Evolutionary conservation across 2,329 filamentous ascomycete species (phyloP), one percentile per base, ranked within the genome.

Genomic region (Diaporthe ampelina): DNA sequence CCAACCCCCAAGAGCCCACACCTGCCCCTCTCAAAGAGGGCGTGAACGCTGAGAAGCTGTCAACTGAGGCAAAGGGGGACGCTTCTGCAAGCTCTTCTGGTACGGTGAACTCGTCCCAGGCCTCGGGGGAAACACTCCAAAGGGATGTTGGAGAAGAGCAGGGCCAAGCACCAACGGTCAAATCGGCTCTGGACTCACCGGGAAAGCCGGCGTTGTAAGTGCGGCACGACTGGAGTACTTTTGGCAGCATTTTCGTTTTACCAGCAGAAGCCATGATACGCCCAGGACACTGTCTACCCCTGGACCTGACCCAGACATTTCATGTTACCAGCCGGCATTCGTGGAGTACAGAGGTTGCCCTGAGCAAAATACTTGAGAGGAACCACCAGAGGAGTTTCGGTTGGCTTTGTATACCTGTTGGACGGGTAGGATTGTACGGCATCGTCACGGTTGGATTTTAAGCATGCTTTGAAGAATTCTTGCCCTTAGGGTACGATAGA

Each of bases 251-350:
- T 43, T 54, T 26, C 1, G 8, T 63, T 54, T 68, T 8, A 19
- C 43, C 21, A 40, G 35, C 50, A 45, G 19, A 19, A 19, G 17
- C n/a, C 21, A 40, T 11, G 69, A 63, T 35, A 63, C 8, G 43
- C 21, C 11, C 32, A 11, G 17, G 32, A 35, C 11, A n/a, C 17
- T 29, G 32, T 63, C 69, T 29, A 63, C 57, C 15, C n/a, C 54
- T 71, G 54, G 56, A 45, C 21, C 21, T 48, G 45, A 40, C 32
- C 45, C 21, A 43, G 32, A 11, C 57, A 63, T 29, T 52, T 26
- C 52, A 61, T 59, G 72, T 70, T 73, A 70, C 56, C 72, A 73
- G n/a, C 35, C 35, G 57, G 70, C 70, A 61, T 72, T 72, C 45
- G 59, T 54, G 45, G 45, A 61, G 32, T 43, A 63, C 32, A 45